Conservation (phyloP, 2,329 filamentous ascomycete species). For the Aspergillus proliferans region DNA sequence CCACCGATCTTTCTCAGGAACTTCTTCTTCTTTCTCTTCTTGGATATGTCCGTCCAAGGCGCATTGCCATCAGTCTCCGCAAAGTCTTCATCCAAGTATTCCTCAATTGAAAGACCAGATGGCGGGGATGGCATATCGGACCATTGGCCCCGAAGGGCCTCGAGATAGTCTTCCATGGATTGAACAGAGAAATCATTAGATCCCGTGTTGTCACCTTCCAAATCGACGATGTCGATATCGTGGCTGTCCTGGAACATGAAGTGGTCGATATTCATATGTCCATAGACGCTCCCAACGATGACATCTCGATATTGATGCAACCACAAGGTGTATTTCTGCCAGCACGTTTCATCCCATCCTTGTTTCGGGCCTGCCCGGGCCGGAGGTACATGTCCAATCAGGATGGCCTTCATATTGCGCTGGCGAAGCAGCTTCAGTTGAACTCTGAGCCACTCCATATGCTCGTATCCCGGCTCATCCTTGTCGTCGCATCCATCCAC, state of each 20-base stretch:
- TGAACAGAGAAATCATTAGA: conserved; percentile 51
- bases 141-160: conserved; percentile 73
- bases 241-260: conserved; percentile 86
- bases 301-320: conserved; percentile 86
- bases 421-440: conserved; percentile 78
- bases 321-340: conserved; percentile 96
- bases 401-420: conserved; percentile 84
- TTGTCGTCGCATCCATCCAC: conserved; percentile 79
- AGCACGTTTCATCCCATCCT: conserved; percentile 94
- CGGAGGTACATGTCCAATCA: conserved; percentile 91
- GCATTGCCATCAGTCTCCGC: conserved; percentile 16
- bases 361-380: conserved; percentile 78
- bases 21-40: conserved; percentile 44
- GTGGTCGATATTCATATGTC: conserved; percentile 98
- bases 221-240: conserved; percentile 58
- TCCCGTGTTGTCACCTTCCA: conserved; percentile 12
- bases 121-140: conserved; percentile 60
- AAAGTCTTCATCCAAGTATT: conserved; percentile 6
- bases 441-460: conserved; percentile 91
- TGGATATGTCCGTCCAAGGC: conserved; percentile 22
- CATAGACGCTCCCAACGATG: conserved; percentile 70
- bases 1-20: conserved; percentile 67
- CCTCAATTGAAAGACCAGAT: conserved; percentile 7
- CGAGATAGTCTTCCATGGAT: conserved; percentile 73
- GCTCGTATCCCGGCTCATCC: conserved; percentile 81